A percentile compares a stretch with the other conserved stretches of the same genome.
phyloP scores from a whole-genome alignment of 257 asterid genomes.

The Nicotiana otophora region DNA sequence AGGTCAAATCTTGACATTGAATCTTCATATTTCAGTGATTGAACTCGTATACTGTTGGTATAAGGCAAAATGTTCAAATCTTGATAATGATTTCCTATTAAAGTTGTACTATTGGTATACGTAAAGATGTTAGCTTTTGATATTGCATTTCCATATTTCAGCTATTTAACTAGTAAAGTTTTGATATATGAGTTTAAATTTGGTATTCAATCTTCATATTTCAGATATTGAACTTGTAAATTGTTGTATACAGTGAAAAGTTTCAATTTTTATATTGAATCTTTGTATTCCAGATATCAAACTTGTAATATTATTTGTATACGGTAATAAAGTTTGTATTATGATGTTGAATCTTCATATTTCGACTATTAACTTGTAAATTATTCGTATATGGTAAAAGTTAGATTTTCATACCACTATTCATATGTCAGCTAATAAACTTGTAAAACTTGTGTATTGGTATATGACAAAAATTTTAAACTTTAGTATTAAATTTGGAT shows the following conservation, averaged over 20 bases:
- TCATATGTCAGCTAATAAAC: background rate
- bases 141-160: too few species aligned
- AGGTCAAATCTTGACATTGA: background rate
- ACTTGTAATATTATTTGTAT: background rate
- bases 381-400: background rate
- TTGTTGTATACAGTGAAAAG: background rate
- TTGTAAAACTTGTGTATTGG: background rate
- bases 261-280: background rate
- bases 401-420: background rate
- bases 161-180: background rate
- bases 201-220: background rate
- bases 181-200: background rate
- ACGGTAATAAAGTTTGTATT: background rate
- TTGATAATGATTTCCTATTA: background rate
- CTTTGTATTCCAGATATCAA: background rate
- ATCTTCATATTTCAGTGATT: background rate
- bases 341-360: conserved; percentile 1
- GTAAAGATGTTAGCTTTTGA: background rate
- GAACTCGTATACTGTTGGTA: background rate
- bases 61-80: background rate
- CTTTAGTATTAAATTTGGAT: too few species aligned
- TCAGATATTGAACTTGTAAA: background rate
- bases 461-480: background rate
- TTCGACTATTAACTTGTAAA: background rate
- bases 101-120: background rate